Evolutionary conservation across 2,329 filamentous ascomycete species (phyloP), one percentile per base, ranked within the genome.

Genomic region (Paraphaeosphaeria sporulosa): DNA sequence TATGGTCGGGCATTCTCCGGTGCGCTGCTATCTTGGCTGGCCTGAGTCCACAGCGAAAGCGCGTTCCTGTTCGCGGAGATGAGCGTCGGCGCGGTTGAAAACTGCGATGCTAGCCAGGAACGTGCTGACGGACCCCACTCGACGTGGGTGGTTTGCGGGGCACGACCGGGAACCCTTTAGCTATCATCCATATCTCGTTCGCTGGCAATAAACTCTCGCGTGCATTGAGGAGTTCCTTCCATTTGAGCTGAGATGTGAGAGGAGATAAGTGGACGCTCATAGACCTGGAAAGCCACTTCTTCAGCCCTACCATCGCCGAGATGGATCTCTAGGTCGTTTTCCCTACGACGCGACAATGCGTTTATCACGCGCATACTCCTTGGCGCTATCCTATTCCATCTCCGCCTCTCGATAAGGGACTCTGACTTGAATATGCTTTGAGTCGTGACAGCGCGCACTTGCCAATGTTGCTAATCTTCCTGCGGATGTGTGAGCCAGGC

Each of bases 51-150:
- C 42, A 44, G 4, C 8, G 4, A 15, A 10, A 0, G 2, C 23
- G 38, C n/a, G 3, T 30, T n/a, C 46, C 21, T 49, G 6, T 49
- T 49, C 21, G 30, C 46, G 46, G 46, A 49, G 25, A n/a, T 30
- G 46, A 7, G 8, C 46, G 25, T 49, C 27, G 13, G 17, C 25
- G 46, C 46, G 25, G 15, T 25, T n/a, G n/a, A 30, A 49, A 49
- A n/a, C 21, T n/a, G 30, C 23, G 46, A 32, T 49, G 25, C 40
- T 44, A 44, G 42, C 42, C 42, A 44, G 42, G 42, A 44, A 44
- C 42, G 19, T 44, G 19, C 19, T 13, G 42, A 44, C 2, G 42
- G 19, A 44, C 42, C n/a, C 42, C 42, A 44, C 42, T 23, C 42
- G 3, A 44, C 42, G 42, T 44, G 42, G 19, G 42, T 44, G 42